Conservation (phyloP, 23 red algal genomes). For the Gracilaria caudata region DNA sequence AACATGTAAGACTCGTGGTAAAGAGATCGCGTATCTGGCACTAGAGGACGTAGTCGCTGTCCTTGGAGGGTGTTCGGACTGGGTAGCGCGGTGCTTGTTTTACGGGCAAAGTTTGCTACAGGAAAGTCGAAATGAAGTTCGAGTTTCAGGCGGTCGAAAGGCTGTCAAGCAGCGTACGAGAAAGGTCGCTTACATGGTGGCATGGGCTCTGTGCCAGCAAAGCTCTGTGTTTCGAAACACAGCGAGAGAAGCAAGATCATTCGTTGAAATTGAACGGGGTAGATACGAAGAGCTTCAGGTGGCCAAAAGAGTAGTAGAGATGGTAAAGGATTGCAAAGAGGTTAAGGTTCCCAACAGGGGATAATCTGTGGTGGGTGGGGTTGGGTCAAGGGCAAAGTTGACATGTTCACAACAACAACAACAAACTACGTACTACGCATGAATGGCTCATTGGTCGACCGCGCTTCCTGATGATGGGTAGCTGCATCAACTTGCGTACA, state of each 20-base stretch:
- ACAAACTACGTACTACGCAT: no score
- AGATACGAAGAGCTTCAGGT: slow-evolving; percentile 29
- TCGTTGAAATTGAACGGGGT: slow-evolving; percentile 12
- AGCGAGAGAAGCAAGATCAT: slow-evolving; percentile 20
- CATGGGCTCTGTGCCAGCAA: slow-evolving; percentile 28
- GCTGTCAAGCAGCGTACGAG: slow-evolving; percentile 2
- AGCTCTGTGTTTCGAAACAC: neutral
- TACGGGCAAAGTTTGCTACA: slow-evolving; percentile 27
- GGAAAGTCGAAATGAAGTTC: neutral
- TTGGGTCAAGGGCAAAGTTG: no score
- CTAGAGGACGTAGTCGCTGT: slow-evolving; percentile 21
- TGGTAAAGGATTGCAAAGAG: neutral
- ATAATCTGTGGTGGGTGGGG: no score
- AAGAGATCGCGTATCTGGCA: neutral
- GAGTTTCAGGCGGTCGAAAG: neutral
- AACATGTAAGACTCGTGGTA: neutral
- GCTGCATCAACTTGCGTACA: no score
- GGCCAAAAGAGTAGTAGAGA: slow-evolving; percentile 11
- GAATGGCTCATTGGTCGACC: no score
- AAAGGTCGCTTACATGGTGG: slow-evolving; percentile 39
- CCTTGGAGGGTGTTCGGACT: slow-evolving; percentile 21
- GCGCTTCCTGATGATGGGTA: no score
- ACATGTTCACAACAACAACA: no score
- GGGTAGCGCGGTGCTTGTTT: slow-evolving; percentile 39
- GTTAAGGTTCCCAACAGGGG: neutral